Conservation (phyloP, 352 stramenopile species). For the Pythium oligandrum region DNA sequence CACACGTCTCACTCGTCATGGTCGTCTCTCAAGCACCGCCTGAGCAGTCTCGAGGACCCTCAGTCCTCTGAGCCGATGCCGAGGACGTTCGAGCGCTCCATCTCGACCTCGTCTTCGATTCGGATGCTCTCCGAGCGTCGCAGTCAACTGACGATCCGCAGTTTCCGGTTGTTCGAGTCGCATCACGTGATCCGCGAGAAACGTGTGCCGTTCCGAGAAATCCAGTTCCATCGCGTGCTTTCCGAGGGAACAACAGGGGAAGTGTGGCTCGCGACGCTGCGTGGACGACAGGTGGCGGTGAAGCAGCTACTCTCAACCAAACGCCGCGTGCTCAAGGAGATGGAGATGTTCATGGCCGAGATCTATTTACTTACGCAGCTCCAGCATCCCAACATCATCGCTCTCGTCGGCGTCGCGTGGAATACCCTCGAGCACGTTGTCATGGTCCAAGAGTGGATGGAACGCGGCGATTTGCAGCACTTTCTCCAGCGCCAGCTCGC, state of each 20-base stretch:
- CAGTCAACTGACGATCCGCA: conserved; percentile 39
- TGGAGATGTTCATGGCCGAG: conserved; percentile 75
- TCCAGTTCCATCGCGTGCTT: conserved; percentile 48
- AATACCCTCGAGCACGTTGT: conserved; percentile 65
- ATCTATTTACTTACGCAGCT: conserved; percentile 72
- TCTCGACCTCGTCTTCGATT: conserved; percentile 22
- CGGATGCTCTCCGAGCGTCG: conserved; percentile 7
- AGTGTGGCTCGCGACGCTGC: conserved; percentile 64
- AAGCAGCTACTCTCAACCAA: conserved; percentile 63
- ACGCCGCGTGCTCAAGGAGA: conserved; percentile 48
- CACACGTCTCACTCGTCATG: neutral
- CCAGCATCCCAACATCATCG: conserved; percentile 62
- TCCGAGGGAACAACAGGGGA: conserved; percentile 54
- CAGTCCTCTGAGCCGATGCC: too few species aligned
- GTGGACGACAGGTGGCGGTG: conserved; percentile 42
- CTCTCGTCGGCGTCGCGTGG: conserved; percentile 56
- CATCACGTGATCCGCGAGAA: conserved; percentile 50
- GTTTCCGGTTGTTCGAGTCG: conserved; percentile 61
- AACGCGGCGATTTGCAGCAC: conserved; percentile 53
- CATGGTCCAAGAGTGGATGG: conserved; percentile 78
- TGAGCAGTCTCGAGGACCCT: neutral
- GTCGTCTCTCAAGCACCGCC: conserved; percentile 1
- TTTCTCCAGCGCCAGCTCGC: conserved; percentile 28
- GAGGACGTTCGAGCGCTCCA: conserved; percentile 3
- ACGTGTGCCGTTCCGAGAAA: conserved; percentile 42